Conservation (phyloP, 2,329 filamentous ascomycete genomes). For the Aureobasidium musti region DNA sequence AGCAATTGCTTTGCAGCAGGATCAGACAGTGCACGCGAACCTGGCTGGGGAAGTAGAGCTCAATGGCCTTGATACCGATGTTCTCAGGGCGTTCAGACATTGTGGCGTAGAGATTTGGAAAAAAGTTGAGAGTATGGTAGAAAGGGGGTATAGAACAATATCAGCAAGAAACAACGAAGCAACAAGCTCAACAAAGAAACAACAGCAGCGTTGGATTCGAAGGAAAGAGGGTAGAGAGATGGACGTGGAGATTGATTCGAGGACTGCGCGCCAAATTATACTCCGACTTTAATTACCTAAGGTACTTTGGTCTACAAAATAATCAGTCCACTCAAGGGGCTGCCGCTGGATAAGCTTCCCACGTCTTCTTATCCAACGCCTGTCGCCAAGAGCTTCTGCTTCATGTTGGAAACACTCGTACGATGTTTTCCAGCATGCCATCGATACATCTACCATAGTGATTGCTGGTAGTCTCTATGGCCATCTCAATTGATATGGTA, state of each 20-base stretch:
- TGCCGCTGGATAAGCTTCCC: constrained; percentile 14
- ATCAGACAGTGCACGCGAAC: constrained; percentile 40
- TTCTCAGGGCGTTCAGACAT: constrained; percentile 53
- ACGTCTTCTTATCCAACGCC: constrained; percentile 18
- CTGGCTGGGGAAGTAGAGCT: constrained; percentile 58
- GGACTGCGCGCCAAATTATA: constrained; percentile 24
- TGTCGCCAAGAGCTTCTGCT: constrained; percentile 12
- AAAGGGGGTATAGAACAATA: constrained; percentile 24
- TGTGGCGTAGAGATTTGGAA: constrained; percentile 21
- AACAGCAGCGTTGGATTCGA: constrained; percentile 6
- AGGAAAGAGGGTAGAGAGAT: constrained; percentile 6
- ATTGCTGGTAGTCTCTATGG: too few relatives aligned
- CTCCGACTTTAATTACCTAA: constrained; percentile 18
- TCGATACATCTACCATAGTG: background rate
- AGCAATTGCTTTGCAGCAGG: constrained; percentile 4
- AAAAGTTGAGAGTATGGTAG: constrained; percentile 9
- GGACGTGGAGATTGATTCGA: constrained; percentile 20
- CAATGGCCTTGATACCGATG: constrained; percentile 58
- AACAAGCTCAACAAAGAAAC: constrained; percentile 27
- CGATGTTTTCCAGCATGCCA: background rate
- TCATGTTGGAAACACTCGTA: constrained; percentile 18
- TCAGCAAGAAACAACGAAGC: constrained; percentile 18
- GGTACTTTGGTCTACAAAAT: constrained; percentile 12
- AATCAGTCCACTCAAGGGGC: constrained; percentile 20
- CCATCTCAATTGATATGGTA: too few relatives aligned